Evolutionary conservation across 2,329 filamentous ascomycete species (phyloP), one percentile per base, ranked within the genome.

Genomic region (Talaromyces funiculosus): DNA sequence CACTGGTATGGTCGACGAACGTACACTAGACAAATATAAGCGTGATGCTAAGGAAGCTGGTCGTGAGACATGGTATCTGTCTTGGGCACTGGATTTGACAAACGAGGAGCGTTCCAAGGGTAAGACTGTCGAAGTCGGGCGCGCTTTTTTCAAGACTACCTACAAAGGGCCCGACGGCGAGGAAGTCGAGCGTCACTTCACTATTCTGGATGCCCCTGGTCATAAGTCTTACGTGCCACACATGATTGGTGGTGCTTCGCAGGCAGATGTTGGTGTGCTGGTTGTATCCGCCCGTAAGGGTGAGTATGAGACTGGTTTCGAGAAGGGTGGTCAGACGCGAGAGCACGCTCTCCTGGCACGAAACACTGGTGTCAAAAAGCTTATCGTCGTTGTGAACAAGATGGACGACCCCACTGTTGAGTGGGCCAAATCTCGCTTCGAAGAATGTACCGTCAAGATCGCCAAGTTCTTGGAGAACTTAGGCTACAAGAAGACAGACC

Each of bases 1-100:
- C 57, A 97, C 93, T 4, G 94, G 94, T 63, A 99, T 97, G 94
- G 94, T 99, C n/a, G 95, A 99, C 71, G 92, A 99, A 78, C 86
- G 94, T 73, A 99, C 94, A 37, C 86, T 99, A 82, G 94, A 99
- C 58, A 99, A 99, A 79, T 96, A 96, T 82, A 96, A 93, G 84
- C 86, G 86, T 68, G 95, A 99, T 71, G 93, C 94, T 55, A 97
- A 96, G 81, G 94, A 97, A 10, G 84, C 94, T 65, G 94, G 94
- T 57, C 90, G 92, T 80, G 94, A 97, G 80, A 96, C 93, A 3
- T 99, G 94, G 94, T 99, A 97, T 75, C 84, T 99, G 22, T 99
- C 94, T 45, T 99, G 95, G 94, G 95, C 92, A 63, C 84, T 99
- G 69, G 94, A 99, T 83, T 76, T 97, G 75, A 99, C 92, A 67